Evolutionary conservation across 2,329 filamentous ascomycete species (phyloP).

Genomic region (Clarireedia sp.): DNA sequence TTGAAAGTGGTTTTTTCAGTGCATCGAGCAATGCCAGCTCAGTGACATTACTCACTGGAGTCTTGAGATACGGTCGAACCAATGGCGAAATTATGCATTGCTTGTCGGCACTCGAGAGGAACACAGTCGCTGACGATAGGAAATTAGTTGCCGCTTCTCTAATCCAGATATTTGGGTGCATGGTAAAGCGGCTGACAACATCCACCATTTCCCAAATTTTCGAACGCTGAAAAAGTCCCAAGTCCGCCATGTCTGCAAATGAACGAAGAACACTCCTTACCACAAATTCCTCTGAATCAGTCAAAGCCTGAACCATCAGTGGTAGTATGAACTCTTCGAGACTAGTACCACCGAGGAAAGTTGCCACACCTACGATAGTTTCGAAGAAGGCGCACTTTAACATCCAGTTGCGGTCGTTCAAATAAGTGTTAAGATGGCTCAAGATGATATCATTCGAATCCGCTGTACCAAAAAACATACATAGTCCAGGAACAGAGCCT

Average conservation of each 20-base stretch:
- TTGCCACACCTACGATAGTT: conserved; percentile 84
- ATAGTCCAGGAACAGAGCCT: conserved; percentile 82
- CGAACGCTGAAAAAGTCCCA: conserved; percentile 77
- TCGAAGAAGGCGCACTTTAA: conserved; percentile 96
- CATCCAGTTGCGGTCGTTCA: conserved; percentile 95
- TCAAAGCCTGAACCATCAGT: conserved; percentile 89
- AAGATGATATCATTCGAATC: conserved; percentile 93
- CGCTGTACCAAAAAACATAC: conserved; percentile 88
- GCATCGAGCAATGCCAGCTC: conserved; percentile 72
- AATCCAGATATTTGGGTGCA: conserved; percentile 95
- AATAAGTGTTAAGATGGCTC: conserved; percentile 91
- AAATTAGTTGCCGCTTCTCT: conserved; percentile 83
- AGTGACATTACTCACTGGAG: conserved; percentile 58
- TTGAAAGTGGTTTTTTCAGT: conserved; percentile 72
- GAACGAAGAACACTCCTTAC: conserved; percentile 86
- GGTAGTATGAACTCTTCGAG: conserved; percentile 94
- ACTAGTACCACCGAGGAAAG: conserved; percentile 80
- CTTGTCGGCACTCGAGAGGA: conserved; percentile 70
- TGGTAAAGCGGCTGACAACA: conserved; percentile 72
- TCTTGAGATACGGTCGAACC: conserved; percentile 73
- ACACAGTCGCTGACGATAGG: conserved; percentile 66
- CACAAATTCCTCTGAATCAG: conserved; percentile 88
- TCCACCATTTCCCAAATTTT: conserved; percentile 85
- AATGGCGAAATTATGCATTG: conserved; percentile 78
- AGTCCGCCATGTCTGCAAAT: conserved; percentile 75